Percentiles rank a stretch among this genome's conserved stretches.
These are phyloP conservation scores for Prunus salicina DNA, from an alignment of 306 rosid species.

Conservation along the genomic window DNA sequence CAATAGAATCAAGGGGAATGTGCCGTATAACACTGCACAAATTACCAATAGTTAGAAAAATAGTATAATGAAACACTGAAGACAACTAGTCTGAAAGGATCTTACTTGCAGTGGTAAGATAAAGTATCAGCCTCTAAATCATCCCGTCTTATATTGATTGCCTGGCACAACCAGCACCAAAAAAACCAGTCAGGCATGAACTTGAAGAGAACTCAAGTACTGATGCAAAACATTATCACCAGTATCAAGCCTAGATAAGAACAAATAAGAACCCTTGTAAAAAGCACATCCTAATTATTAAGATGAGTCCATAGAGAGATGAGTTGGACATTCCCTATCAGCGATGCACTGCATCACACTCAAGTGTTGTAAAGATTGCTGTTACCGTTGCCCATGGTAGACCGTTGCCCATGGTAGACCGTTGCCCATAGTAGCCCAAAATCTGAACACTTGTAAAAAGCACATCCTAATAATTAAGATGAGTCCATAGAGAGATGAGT, in stretches of 20 bases:
- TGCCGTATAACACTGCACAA: conserved; percentile 56
- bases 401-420: not conserved
- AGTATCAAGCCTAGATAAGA: not conserved
- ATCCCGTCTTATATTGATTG: conserved; percentile 47
- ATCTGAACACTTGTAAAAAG: not conserved
- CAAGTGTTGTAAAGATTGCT: not conserved
- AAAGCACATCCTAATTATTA: not conserved
- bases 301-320: not conserved
- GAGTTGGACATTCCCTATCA: not conserved
- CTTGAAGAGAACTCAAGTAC: not conserved
- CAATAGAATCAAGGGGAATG: conserved; percentile 72
- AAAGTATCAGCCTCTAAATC: conserved; percentile 65
- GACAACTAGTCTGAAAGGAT: conserved; percentile 12
- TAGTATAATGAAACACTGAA: conserved; percentile 3
- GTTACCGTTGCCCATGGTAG: not conserved
- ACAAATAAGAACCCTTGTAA: not conserved
- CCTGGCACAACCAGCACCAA: conserved; percentile 42
- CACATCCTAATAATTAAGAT: not conserved
- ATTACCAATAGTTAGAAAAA: not conserved
- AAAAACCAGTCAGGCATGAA: conserved; percentile 7
- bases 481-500: not conserved
- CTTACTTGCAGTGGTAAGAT: conserved; percentile 91
- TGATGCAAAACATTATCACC: not conserved
- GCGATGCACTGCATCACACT: not conserved
- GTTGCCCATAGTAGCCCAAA: not conserved